Evolutionary conservation across 1,139 yeast genomes (phyloP).

Genomic region (Taphrina communis): DNA sequence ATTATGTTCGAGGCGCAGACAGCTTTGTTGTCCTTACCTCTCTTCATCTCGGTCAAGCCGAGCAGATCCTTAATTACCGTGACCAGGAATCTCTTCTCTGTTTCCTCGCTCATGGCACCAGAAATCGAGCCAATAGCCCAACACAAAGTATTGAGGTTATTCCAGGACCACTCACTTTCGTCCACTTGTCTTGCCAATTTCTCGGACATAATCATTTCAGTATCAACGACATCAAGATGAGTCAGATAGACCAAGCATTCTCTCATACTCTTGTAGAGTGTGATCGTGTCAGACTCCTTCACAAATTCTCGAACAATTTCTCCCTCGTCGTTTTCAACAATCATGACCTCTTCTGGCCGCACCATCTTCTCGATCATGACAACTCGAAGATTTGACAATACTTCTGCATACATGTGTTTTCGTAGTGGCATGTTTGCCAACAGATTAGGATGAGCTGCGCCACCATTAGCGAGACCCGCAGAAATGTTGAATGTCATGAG

Average conservation of each 20-base stretch:
- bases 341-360: slow-evolving; percentile 86
- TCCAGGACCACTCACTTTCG: slow-evolving; percentile 99
- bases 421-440: slow-evolving; percentile 79
- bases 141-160: slow-evolving; percentile 91
- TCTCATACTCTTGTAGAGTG: slow-evolving; percentile 91
- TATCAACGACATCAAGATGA: slow-evolving; percentile 91
- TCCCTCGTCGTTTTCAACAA: slow-evolving; percentile 98
- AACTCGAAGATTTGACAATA: slow-evolving; percentile 79
- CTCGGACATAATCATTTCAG: slow-evolving; percentile 90
- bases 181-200: slow-evolving; percentile 91
- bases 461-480: slow-evolving; percentile 60
- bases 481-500: slow-evolving; percentile 68
- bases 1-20: slow-evolving; percentile 98
- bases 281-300: slow-evolving; percentile 95
- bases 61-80: slow-evolving; percentile 89
- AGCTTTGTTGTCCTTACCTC: slow-evolving; percentile 97
- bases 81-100: slow-evolving; percentile 92
- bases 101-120: slow-evolving; percentile 98
- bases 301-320: slow-evolving; percentile 98
- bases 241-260: slow-evolving; percentile 94
- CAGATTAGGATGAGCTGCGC: slow-evolving; percentile 84
- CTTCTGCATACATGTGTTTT: slow-evolving; percentile 76
- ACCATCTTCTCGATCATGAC: slow-evolving; percentile 97
- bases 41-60: slow-evolving; percentile 90
- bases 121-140: slow-evolving; percentile 99